These are phyloP conservation scores for Trametes cinnabarina DNA, from an alignment of 768 basidiomycete genomes.

Conservation along the genomic window DNA sequence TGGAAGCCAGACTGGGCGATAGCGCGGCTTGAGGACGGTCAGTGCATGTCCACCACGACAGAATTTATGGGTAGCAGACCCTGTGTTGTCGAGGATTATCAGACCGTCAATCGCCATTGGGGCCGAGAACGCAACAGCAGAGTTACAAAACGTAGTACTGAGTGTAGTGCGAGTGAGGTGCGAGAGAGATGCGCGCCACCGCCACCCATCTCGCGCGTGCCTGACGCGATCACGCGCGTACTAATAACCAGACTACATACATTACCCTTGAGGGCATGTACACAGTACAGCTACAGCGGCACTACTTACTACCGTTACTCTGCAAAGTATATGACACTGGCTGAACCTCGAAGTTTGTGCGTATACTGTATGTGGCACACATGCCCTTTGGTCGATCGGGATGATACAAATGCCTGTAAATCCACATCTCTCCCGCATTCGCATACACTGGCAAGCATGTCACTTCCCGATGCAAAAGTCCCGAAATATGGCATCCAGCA, in stretches of 20 bases:
- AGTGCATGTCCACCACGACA: not conserved
- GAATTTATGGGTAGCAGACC: constrained; percentile 45
- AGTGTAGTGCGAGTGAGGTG: not conserved
- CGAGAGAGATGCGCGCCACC: not conserved
- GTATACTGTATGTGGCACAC: no score
- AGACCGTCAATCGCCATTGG: constrained; percentile 78
- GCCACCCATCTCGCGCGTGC: not conserved
- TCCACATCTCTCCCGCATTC: not conserved
- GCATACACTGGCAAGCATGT: not conserved
- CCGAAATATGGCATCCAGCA: constrained; percentile 77
- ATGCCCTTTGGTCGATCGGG: no score
- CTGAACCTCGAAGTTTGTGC: no score
- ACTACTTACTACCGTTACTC: no score
- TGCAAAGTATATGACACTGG: no score
- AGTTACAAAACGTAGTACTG: not conserved
- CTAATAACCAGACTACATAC: not conserved
- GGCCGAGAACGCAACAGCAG: not conserved
- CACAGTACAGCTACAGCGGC: no score
- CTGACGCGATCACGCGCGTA: not conserved
- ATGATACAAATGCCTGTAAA: no score
- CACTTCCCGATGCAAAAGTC: constrained; percentile 91
- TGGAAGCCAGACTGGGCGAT: constrained; percentile 92
- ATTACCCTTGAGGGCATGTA: no score
- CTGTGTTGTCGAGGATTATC: constrained; percentile 72
- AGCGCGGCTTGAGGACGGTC: constrained; percentile 36